phyloP scores from a whole-genome alignment of 75 land plant species.

The Larix kaempferi region DNA sequence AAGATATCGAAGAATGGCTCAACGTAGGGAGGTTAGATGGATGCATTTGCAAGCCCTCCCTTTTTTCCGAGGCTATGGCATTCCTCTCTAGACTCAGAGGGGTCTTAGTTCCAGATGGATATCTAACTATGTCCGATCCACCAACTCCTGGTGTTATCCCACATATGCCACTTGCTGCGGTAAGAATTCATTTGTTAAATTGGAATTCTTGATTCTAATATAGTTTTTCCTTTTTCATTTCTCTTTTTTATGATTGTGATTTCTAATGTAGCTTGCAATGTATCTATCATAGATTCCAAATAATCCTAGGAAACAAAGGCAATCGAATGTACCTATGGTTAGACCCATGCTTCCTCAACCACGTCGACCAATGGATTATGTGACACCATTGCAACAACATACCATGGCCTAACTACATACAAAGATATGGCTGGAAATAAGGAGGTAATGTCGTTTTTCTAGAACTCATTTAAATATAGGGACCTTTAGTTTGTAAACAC shows the following conservation, averaged over 20 bases:
- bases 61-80: conserved; percentile 25
- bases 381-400: conserved; percentile 23
- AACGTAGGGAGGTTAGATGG: conserved; percentile 70
- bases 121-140: conserved; percentile 44
- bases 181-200: conserved; percentile 1
- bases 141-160: conserved; percentile 42
- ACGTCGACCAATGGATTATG: conserved; percentile 20
- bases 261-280: background rate
- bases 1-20: too few species aligned
- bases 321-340: conserved; percentile 43
- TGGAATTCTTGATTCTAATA: background rate
- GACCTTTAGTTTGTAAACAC: too few species aligned
- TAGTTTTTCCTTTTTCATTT: background rate
- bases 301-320: conserved; percentile 40
- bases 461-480: background rate
- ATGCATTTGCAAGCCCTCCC: conserved; percentile 55
- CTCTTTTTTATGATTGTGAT: background rate
- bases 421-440: conserved; percentile 46
- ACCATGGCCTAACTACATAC: conserved; percentile 14
- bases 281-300: conserved; percentile 36
- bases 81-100: conserved; percentile 37
- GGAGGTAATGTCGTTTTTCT: conserved; percentile 30
- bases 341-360: conserved; percentile 36
- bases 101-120: conserved; percentile 49
- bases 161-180: conserved; percentile 36